phyloP scores from a whole-genome alignment of 1,284 basidiomycete species.

The Sanghuangporus sanghuang region DNA sequence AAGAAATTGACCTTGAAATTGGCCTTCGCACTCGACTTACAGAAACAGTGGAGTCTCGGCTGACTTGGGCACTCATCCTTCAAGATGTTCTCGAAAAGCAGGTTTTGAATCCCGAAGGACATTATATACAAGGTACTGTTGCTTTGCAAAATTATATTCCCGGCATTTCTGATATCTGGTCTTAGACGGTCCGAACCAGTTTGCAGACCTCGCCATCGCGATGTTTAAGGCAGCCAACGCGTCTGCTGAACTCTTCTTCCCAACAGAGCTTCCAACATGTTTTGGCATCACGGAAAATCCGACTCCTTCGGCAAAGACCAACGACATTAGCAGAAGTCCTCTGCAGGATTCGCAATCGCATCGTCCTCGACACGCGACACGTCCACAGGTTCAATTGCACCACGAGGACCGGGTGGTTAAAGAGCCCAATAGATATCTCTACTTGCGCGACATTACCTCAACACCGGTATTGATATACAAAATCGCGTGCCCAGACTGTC shows the following conservation, averaged over 20 bases:
- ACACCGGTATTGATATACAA: constrained; percentile 35
- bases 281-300: neutral
- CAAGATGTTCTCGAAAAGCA: constrained; percentile 43
- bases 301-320: neutral
- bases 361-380: constrained; percentile 29
- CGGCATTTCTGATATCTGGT: neutral
- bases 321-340: neutral
- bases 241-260: neutral
- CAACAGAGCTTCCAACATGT: neutral
- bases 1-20: constrained; percentile 64
- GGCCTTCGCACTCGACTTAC: constrained; percentile 50
- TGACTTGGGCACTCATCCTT: constrained; percentile 59
- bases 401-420: constrained; percentile 27
- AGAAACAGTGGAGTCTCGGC: constrained; percentile 52
- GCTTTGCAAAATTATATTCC: neutral
- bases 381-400: constrained; percentile 27
- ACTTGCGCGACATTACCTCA: constrained; percentile 34
- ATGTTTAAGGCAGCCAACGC: constrained; percentile 8
- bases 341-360: constrained; percentile 25
- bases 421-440: constrained; percentile 29
- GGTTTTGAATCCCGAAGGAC: constrained; percentile 16
- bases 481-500: constrained; percentile 58
- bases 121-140: neutral
- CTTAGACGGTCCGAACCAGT: constrained; percentile 1
- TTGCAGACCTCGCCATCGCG: constrained; percentile 8